Evolutionary conservation across 495 filamentous ascomycete species (phyloP).

Genomic region (Penicillium desertorum): DNA sequence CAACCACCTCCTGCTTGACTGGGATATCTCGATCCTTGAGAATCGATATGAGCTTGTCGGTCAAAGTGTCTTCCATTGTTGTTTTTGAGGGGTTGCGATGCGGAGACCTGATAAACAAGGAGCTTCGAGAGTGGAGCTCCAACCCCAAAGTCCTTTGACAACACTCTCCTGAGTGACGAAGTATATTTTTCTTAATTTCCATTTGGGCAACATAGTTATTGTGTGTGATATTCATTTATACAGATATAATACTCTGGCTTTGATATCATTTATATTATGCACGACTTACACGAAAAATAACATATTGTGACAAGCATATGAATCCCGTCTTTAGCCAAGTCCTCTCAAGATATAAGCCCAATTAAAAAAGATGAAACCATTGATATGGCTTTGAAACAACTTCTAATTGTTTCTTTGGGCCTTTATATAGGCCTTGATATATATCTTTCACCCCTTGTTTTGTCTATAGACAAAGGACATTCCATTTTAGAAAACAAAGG

Average conservation of each 20-base stretch:
- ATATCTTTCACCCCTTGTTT: not conserved
- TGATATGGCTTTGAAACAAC: not conserved
- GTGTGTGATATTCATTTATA: not conserved
- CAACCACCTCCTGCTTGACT: slow-evolving; percentile 30
- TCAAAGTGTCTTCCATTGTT: slow-evolving; percentile 9
- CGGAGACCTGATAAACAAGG: not conserved
- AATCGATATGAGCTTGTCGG: slow-evolving; percentile 13
- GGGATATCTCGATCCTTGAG: slow-evolving; percentile 35
- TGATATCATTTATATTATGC: not conserved
- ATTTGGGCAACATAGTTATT: not conserved
- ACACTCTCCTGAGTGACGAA: not conserved
- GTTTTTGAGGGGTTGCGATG: not conserved
- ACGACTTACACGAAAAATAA: not conserved
- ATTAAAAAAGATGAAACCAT: not conserved
- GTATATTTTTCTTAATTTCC: not conserved
- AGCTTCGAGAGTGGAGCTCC: slow-evolving; percentile 6
- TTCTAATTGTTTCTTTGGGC: not conserved
- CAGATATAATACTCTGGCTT: not conserved
- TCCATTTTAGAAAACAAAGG: not conserved
- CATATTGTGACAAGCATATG: not conserved
- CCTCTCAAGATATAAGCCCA: not conserved
- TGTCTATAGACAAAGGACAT: not conserved
- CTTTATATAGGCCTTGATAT: no score
- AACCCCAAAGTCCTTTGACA: not conserved
- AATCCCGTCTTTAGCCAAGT: not conserved